These are phyloP conservation scores for Coemansia sp. DNA, from an alignment of 192 early-diverging fungal species.

Conservation along the genomic window DNA sequence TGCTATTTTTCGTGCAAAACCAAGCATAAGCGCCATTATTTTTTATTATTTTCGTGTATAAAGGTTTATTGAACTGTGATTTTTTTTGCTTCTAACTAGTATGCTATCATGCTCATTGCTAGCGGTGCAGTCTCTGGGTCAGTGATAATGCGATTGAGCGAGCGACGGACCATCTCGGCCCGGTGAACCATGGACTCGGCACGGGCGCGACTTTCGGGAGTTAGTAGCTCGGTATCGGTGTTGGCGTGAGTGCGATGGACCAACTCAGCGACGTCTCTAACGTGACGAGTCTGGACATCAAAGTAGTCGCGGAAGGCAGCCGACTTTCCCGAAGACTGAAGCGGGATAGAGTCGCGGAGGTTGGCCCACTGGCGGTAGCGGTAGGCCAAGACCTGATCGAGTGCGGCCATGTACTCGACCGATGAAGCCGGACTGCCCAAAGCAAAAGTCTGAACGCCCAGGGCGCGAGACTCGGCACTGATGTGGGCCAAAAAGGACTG, in stretches of 20 bases:
- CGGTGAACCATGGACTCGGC: conserved; percentile 28
- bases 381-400: conserved; percentile 86
- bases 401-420: conserved; percentile 74
- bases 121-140: conserved; percentile 25
- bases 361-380: conserved; percentile 89
- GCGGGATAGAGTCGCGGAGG: conserved; percentile 85
- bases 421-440: conserved; percentile 63
- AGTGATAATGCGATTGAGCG: conserved; percentile 32
- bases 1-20: conserved; percentile 52
- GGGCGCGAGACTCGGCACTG: conserved; percentile 56
- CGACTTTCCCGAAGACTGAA: conserved; percentile 77
- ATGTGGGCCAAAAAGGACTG: conserved; percentile 76
- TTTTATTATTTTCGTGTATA: conserved; percentile 10
- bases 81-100: conserved; percentile 8
- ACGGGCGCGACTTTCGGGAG: conserved; percentile 11
- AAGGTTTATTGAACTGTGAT: background rate
- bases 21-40: background rate
- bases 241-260: conserved; percentile 62
- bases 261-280: conserved; percentile 63
- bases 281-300: conserved; percentile 64
- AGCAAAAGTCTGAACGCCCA: conserved; percentile 65
- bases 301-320: conserved; percentile 62
- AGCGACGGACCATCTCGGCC: conserved; percentile 42
- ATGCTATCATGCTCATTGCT: conserved; percentile 47
- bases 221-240: conserved; percentile 57